These are phyloP conservation scores for Pseudomonodictys pantanalensis DNA, from an alignment of 495 filamentous ascomycete species.

Conservation along the genomic window DNA sequence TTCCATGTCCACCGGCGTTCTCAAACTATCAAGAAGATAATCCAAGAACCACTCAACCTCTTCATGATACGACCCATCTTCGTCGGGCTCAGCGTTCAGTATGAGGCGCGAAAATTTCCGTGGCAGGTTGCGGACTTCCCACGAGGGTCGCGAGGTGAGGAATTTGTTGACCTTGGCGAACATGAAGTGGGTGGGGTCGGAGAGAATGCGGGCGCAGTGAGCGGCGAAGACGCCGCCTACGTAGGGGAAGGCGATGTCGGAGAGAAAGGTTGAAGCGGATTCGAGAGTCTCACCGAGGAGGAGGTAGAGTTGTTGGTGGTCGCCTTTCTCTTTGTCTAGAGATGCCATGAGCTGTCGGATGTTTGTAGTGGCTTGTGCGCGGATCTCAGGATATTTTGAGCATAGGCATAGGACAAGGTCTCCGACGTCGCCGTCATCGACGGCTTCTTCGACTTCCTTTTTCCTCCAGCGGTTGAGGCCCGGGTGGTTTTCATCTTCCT, in stretches of 20 bases:
- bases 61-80: slow-evolving; percentile 70
- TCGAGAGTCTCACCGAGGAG: slow-evolving; percentile 76
- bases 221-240: slow-evolving; percentile 71
- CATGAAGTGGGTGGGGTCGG: slow-evolving; percentile 74
- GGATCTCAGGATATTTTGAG: slow-evolving; percentile 67
- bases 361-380: slow-evolving; percentile 69
- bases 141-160: slow-evolving; percentile 69
- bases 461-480: slow-evolving; percentile 64
- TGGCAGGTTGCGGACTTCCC: slow-evolving; percentile 72
- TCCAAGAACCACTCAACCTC: slow-evolving; percentile 80
- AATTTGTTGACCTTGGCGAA: slow-evolving; percentile 86
- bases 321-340: slow-evolving; percentile 62
- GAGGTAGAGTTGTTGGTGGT: slow-evolving; percentile 72
- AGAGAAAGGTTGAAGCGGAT: slow-evolving; percentile 57
- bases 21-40: slow-evolving; percentile 68
- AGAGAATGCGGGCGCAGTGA: slow-evolving; percentile 62
- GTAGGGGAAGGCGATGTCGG: slow-evolving; percentile 63
- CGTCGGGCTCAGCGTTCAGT: slow-evolving; percentile 63
- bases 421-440: slow-evolving; percentile 67
- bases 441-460: slow-evolving; percentile 68
- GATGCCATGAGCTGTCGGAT: slow-evolving; percentile 62
- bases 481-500: slow-evolving; percentile 54
- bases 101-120: slow-evolving; percentile 69
- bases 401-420: slow-evolving; percentile 71
- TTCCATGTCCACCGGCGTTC: slow-evolving; percentile 66